phyloP scores from a whole-genome alignment of 192 early-diverging fungal genomes.

The Phlyctochytrium planicorne region DNA sequence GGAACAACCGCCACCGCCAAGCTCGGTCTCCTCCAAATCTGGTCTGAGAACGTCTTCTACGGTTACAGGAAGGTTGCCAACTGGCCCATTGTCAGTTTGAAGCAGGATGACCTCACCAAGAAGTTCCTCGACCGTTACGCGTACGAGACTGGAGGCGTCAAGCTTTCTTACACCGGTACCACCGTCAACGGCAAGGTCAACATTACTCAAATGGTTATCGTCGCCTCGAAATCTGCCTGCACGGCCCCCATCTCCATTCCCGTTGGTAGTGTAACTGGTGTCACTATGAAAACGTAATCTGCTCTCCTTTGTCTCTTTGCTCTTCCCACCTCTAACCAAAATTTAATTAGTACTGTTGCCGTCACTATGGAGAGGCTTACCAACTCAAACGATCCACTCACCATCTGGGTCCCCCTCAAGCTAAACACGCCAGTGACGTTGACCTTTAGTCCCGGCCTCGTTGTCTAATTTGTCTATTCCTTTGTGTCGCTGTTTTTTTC shows the following conservation, averaged over 20 bases:
- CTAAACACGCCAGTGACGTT: conserved; percentile 9
- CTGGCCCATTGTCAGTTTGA: conserved; percentile 7
- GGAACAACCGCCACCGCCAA: conserved; percentile 7
- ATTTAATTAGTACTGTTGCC: neutral
- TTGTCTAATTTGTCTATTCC: neutral
- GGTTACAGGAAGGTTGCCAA: neutral
- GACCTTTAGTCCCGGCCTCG: conserved; percentile 1
- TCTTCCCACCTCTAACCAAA: neutral
- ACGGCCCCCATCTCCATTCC: too few species aligned
- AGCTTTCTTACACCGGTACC: neutral
- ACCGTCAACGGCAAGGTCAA: neutral
- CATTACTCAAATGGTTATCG: neutral
- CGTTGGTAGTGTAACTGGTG: too few species aligned
- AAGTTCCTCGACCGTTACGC: conserved; percentile 9
- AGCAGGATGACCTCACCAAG: conserved; percentile 17
- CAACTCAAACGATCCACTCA: conserved; percentile 11
- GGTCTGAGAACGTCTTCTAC: neutral
- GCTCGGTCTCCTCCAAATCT: conserved; percentile 7
- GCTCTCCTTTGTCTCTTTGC: neutral
- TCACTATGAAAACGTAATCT: neutral
- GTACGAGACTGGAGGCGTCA: conserved; percentile 25
- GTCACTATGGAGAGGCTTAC: conserved; percentile 9
- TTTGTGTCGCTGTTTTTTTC: conserved; percentile 3
- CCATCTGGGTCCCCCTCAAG: conserved; percentile 15
- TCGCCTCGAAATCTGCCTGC: conserved; percentile 8